Percentiles rank a stretch among this genome's conserved stretches.
phyloP scores from a whole-genome alignment of 177 flowering plant species.

The Vitis hybrid region DNA sequence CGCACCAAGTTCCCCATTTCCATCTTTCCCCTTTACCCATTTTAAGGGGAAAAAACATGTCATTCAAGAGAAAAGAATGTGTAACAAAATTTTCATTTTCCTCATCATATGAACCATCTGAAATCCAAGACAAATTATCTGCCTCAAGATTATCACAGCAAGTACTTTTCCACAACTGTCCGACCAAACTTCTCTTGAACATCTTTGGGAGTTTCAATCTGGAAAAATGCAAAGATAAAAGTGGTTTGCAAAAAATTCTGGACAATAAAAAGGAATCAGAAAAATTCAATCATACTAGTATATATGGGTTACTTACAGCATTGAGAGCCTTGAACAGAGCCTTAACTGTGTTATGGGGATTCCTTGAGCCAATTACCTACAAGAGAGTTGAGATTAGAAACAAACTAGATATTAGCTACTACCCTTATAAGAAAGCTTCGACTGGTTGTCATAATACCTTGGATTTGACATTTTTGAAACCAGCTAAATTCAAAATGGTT shows the following conservation, averaged over 20 bases:
- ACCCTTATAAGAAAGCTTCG: not conserved
- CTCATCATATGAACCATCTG: too few relatives aligned
- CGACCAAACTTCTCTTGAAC: conserved; percentile 94
- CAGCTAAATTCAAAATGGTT: conserved; percentile 73
- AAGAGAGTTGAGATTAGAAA: conserved; percentile 1
- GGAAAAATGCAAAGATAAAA: conserved; percentile 11
- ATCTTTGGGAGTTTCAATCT: conserved; percentile 95
- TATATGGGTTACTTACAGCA: conserved; percentile 47
- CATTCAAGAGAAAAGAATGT: too few relatives aligned
- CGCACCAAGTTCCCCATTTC: too few relatives aligned
- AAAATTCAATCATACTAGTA: not conserved
- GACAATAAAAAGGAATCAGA: not conserved
- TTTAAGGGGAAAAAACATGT: too few relatives aligned
- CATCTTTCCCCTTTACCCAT: too few relatives aligned
- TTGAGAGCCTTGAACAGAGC: conserved; percentile 83
- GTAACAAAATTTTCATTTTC: too few relatives aligned
- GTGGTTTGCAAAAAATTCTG: not conserved
- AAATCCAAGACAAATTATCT: too few relatives aligned
- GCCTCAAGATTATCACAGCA: conserved; percentile 37
- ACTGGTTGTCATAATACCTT: conserved; percentile 52
- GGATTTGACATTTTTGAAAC: conserved; percentile 85
- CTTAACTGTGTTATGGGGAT: conserved; percentile 87
- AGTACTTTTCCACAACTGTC: conserved; percentile 80
- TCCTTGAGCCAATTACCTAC: conserved; percentile 92
- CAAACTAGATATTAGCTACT: not conserved